Percentiles rank a stretch among this genome's conserved stretches.
These are phyloP conservation scores for Aurantiochytrium sp. DNA, from an alignment of 108 stramenopile species.

Conservation along the genomic window DNA sequence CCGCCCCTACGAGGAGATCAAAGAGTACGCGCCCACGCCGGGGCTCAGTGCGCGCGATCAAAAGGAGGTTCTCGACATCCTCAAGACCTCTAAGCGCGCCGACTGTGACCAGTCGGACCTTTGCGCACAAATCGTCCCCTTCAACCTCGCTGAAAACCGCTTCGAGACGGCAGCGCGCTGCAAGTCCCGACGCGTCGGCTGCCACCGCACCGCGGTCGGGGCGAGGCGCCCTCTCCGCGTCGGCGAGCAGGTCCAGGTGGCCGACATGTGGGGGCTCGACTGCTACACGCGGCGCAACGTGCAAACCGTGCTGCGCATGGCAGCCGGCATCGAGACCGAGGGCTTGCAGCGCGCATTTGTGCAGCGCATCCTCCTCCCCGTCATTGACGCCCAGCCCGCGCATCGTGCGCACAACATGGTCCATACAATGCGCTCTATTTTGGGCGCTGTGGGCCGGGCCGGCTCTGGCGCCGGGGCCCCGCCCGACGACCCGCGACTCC, in stretches of 20 bases:
- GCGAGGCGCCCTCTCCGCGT: not conserved
- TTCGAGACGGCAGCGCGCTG: not conserved
- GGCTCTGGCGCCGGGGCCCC: not conserved
- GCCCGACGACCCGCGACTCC: not conserved
- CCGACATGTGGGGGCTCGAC: constrained; percentile 39
- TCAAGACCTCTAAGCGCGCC: not conserved
- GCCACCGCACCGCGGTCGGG: not conserved
- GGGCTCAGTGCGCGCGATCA: not conserved
- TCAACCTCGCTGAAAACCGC: not conserved
- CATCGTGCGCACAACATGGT: constrained; percentile 9
- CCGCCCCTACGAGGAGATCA: not conserved
- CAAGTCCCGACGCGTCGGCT: not conserved
- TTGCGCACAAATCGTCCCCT: not conserved
- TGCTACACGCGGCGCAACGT: constrained; percentile 36
- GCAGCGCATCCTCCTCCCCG: constrained; percentile 31
- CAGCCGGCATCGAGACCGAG: not conserved
- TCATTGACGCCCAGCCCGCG: constrained; percentile 20
- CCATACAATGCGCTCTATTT: not conserved
- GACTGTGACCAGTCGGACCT: not conserved
- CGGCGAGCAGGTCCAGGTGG: constrained; percentile 6
- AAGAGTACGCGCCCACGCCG: not conserved
- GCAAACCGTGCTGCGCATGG: not conserved
- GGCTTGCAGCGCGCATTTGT: not conserved
- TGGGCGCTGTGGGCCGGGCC: not conserved
- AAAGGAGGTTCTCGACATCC: not conserved